Conservation (phyloP, 140 eudicot genomes). For the Flaveria floridana region DNA sequence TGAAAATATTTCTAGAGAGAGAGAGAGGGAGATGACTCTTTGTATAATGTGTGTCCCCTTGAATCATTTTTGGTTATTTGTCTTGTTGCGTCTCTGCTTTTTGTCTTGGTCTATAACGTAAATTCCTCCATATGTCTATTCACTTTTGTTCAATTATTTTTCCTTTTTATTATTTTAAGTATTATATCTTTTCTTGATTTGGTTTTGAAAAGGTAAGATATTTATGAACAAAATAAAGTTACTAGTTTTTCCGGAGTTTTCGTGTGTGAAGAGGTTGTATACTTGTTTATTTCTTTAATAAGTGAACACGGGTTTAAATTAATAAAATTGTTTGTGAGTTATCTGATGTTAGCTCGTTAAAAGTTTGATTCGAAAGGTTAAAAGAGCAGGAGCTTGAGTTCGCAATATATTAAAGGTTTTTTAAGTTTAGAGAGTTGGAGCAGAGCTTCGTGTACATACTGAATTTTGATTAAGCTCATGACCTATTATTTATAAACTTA, state of each 20-base stretch:
- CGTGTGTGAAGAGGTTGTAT: neutral
- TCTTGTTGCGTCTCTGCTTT: slow-evolving; percentile 42
- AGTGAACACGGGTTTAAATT: too few relatives aligned
- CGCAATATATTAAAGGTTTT: too few relatives aligned
- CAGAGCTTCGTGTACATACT: too few relatives aligned
- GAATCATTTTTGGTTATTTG: slow-evolving; percentile 46
- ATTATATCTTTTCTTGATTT: neutral
- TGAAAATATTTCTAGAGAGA: slow-evolving; percentile 30
- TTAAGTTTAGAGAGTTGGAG: too few relatives aligned
- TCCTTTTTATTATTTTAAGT: neutral
- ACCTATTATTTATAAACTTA: too few relatives aligned
- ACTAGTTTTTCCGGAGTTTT: too few relatives aligned
- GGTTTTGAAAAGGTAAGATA: neutral
- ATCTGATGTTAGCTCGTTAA: too few relatives aligned
- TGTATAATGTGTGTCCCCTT: neutral
- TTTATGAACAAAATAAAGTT: neutral
- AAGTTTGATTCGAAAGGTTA: too few relatives aligned
- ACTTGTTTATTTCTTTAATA: too few relatives aligned
- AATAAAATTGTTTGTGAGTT: too few relatives aligned
- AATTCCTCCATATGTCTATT: slow-evolving; percentile 31
- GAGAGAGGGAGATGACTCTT: slow-evolving; percentile 14
- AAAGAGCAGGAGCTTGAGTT: too few relatives aligned
- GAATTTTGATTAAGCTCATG: too few relatives aligned
- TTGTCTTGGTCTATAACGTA: slow-evolving; percentile 27
- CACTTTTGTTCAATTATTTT: neutral